Conservation (phyloP, 2,329 filamentous ascomycete genomes). For the Cadophora malorum region DNA sequence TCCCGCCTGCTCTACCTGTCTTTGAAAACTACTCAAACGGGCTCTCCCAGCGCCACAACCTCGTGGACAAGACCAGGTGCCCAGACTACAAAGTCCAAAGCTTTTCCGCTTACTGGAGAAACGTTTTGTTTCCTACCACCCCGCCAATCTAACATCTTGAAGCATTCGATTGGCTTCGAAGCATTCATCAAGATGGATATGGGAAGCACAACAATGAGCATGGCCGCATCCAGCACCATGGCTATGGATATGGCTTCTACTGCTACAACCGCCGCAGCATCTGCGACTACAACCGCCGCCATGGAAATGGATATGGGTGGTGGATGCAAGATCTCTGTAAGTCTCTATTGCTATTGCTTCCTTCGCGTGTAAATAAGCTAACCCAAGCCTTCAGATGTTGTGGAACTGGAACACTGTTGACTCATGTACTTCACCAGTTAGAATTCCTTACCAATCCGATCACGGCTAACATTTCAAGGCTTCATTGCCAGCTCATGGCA, state of each 20-base stretch:
- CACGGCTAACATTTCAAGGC: slow-evolving; percentile 32
- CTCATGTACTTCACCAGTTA: slow-evolving; percentile 52
- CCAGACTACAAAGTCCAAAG: slow-evolving; percentile 3
- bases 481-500: slow-evolving; percentile 76
- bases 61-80: background rate
- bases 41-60: background rate
- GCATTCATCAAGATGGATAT: slow-evolving; percentile 35
- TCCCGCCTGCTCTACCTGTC: background rate
- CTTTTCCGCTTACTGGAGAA: background rate
- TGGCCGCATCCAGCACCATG: slow-evolving; percentile 24
- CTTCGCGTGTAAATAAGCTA: background rate
- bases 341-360: background rate
- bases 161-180: background rate
- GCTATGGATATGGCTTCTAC: slow-evolving; percentile 27
- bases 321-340: slow-evolving; percentile 32
- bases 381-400: slow-evolving; percentile 63
- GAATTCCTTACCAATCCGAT: background rate
- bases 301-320: slow-evolving; percentile 25
- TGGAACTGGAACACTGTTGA: slow-evolving; percentile 81
- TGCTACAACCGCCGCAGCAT: slow-evolving; percentile 6
- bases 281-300: slow-evolving; percentile 19
- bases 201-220: slow-evolving; percentile 31
- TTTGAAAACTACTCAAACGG: slow-evolving; percentile 1
- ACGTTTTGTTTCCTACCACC: background rate
- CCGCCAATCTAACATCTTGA: background rate